phyloP scores from a whole-genome alignment of 208 protist genomes.

The Trypanosoma caninum region DNA sequence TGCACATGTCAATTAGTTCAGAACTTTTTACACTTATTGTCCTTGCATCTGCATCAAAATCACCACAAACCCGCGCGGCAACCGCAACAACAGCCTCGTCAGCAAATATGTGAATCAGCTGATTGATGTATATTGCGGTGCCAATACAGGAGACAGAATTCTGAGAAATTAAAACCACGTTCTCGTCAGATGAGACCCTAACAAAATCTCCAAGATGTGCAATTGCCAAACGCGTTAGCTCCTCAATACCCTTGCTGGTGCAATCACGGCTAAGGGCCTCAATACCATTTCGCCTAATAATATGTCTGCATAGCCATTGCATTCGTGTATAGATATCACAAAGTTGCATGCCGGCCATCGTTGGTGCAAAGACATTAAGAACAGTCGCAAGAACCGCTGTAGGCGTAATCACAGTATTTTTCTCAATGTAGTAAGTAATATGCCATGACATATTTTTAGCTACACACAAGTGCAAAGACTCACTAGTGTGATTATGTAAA shows the following conservation, averaged over 20 bases:
- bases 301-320: constrained; percentile 45
- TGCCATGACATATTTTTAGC: constrained; percentile 59
- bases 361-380: constrained; percentile 43
- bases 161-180: constrained; percentile 26
- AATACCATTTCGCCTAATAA: constrained; percentile 39
- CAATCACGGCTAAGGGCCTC: constrained; percentile 46
- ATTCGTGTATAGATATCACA: constrained; percentile 26
- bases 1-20: constrained; percentile 39
- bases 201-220: constrained; percentile 45
- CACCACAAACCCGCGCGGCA: constrained; percentile 39
- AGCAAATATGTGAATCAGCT: constrained; percentile 86
- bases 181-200: constrained; percentile 15
- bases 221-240: constrained; percentile 31
- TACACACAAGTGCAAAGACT: constrained; percentile 30
- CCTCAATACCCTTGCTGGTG: constrained; percentile 17
- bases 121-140: constrained; percentile 78
- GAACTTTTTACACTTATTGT: constrained; percentile 25
- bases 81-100: constrained; percentile 73
- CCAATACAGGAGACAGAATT: constrained; percentile 42
- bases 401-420: constrained; percentile 74
- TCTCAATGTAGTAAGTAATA: constrained; percentile 59
- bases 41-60: constrained; percentile 4
- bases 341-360: neutral
- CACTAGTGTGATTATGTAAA: constrained; percentile 9
- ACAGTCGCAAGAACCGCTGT: constrained; percentile 67